Base-by-base conservation (phyloP, 2,329 filamentous ascomycete species). In the Monilinia fructigena region DNA sequence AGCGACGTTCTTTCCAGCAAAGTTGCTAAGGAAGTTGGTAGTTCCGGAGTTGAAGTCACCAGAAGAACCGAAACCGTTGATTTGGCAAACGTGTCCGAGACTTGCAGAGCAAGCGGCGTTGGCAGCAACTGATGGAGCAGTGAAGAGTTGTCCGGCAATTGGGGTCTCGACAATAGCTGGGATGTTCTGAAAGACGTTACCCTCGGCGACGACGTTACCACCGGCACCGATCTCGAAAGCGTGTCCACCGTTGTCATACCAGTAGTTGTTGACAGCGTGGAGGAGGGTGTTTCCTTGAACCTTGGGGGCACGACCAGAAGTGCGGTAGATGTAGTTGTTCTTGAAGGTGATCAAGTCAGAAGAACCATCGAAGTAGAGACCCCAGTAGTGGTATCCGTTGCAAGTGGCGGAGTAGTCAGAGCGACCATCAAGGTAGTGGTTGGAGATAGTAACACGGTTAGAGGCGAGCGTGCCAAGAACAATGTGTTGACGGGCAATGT, bases 331-430 rank as follows among this genome's bases (percentile, higher is more conserved):
- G 71, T 79, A 81, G 75, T 82, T 82, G 54, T 76, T 75, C 62
- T 77, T 75, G 65, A 82, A 70, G 11, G 80, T 82, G 54, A 79
- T 74, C 40, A 77, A 71, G 67, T 81, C 80, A 26, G 72, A 73
- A 12, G 76, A 75, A 12, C 78, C 80, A 50, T 75, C 73, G 68
- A 82, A 76, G 63, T 80, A 77, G 63, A 80, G 74, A 4, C 74
- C 76, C 81, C 80, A 82, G 75, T 83, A 83, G 70, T 81, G 80
- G 55, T 82, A 75, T 31, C 74, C 75, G 65, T 82, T 78, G 68
- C 81, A 82, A 35, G 75, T 76, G 14, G 79, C 76, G 0, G 80
- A 81, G 69, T 77, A 80, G 26, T 70, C 73, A 0, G 80, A 80
- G 4, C 70, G 67, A 18, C 81, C 81, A 63, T 82, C 76, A 65